A percentile compares a stretch with the other conserved stretches of the same genome.
These are phyloP conservation scores for Penicillium odoratum DNA, from an alignment of 495 filamentous ascomycete genomes.

Conservation along the genomic window DNA sequence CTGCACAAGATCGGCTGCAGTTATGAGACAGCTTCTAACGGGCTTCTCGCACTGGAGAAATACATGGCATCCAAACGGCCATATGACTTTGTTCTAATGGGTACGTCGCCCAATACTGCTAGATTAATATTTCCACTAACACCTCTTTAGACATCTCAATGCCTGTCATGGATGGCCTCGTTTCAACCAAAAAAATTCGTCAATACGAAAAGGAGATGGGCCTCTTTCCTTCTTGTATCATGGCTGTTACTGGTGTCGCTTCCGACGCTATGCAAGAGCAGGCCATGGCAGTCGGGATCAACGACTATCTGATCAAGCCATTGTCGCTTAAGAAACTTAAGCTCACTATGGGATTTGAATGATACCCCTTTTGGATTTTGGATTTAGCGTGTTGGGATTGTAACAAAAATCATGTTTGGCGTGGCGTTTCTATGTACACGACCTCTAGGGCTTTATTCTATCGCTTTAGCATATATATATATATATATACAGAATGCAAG, in stretches of 20 bases:
- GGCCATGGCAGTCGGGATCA: conserved; percentile 44
- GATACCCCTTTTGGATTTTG: conserved; percentile 15
- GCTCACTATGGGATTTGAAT: conserved; percentile 35
- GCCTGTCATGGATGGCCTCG: conserved; percentile 65
- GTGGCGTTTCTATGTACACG: no score
- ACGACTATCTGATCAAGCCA: conserved; percentile 53
- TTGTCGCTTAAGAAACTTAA: conserved; percentile 43
- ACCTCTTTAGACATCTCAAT: conserved; percentile 56
- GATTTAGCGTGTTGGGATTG: conserved; percentile 6
- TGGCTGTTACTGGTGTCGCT: conserved; percentile 51
- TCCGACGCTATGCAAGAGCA: conserved; percentile 42
- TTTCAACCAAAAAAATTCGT: conserved; percentile 56
- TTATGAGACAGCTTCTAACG: conserved; percentile 57
- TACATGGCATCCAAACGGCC: conserved; percentile 34
- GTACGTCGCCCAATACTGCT: conserved; percentile 18
- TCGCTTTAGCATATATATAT: no score
- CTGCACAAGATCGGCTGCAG: conserved; percentile 52
- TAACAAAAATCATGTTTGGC: not conserved
- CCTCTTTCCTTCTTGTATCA: conserved; percentile 34
- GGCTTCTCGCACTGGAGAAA: conserved; percentile 56
- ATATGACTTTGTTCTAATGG: conserved; percentile 61
- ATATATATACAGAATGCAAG: no score
- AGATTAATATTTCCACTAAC: not conserved
- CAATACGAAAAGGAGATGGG: conserved; percentile 43
- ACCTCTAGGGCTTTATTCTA: no score